Evolutionary conservation across 164 flowering plant genomes (phyloP).

Genomic region (Taxillus chinensis): DNA sequence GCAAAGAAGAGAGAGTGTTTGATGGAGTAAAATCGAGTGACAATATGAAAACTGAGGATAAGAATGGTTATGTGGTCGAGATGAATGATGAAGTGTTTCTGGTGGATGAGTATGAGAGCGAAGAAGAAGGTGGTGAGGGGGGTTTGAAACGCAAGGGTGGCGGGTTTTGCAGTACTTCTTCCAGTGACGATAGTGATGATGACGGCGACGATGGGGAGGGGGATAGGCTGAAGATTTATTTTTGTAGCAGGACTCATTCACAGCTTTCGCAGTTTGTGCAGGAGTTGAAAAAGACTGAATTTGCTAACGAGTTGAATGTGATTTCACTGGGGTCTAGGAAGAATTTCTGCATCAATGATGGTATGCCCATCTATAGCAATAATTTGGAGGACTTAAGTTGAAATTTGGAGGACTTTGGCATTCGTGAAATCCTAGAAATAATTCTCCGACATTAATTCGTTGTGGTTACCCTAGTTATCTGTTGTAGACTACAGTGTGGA

Average conservation of each 20-base stretch:
- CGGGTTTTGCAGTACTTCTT: constrained; percentile 33
- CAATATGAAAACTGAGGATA: constrained; percentile 8
- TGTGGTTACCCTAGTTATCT: no score
- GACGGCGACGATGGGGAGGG: constrained; percentile 35
- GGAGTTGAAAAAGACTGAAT: constrained; percentile 73
- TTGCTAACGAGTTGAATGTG: constrained; percentile 49
- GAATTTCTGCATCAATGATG: constrained; percentile 84
- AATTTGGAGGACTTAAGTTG: no score
- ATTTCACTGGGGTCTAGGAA: constrained; percentile 83
- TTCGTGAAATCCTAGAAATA: no score
- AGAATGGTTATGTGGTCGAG: constrained; percentile 13
- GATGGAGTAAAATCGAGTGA: constrained; percentile 9
- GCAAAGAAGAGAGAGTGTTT: constrained; percentile 9
- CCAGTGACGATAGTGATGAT: constrained; percentile 56
- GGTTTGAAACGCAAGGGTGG: constrained; percentile 52
- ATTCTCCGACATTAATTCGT: no score
- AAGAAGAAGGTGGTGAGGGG: constrained; percentile 33
- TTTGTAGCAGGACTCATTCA: constrained; percentile 93
- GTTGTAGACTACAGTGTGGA: no score
- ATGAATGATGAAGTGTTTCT: constrained; percentile 61
- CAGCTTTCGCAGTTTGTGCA: constrained; percentile 91
- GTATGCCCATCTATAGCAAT: constrained; percentile 17
- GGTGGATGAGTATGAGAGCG: constrained; percentile 87
- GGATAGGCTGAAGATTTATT: constrained; percentile 52
- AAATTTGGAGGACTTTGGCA: neutral